Conservation (phyloP, 177 flowering plant species). For the Vitis hybrid region DNA sequence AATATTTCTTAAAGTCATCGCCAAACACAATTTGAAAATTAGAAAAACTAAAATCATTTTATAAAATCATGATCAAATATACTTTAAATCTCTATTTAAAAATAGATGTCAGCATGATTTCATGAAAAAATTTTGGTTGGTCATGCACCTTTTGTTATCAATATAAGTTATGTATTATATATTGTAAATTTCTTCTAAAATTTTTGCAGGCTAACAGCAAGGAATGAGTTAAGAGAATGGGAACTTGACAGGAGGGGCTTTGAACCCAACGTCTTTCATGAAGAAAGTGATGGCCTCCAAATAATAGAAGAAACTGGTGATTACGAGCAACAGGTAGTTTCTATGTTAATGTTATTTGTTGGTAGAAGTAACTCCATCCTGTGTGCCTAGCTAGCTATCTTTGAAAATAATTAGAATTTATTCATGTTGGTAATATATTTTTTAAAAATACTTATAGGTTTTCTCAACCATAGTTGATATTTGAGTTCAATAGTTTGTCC, state of each 20-base stretch:
- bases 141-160: too few relatives aligned
- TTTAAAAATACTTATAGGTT: neutral
- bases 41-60: fast-evolving
- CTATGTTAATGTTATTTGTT: too few relatives aligned
- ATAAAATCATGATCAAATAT: too few relatives aligned
- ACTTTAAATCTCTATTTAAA: too few relatives aligned
- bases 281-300: slow-evolving; percentile 1
- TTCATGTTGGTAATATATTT: neutral
- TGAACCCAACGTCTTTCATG: neutral
- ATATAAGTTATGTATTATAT: too few relatives aligned
- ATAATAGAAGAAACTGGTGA: neutral
- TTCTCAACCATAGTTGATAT: neutral
- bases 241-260: neutral
- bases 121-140: too few relatives aligned
- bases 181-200: too few relatives aligned
- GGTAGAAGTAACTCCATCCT: too few relatives aligned
- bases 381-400: neutral
- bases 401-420: neutral
- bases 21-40: fast-evolving
- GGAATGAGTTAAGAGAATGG: neutral
- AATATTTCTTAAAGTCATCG: fast-evolving
- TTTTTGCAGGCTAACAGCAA: slow-evolving; percentile 1
- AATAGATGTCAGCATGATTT: too few relatives aligned
- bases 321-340: slow-evolving; percentile 1
- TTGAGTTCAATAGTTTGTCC: neutral